Evolutionary conservation across 805 yeast genomes (phyloP), one percentile per base, ranked within the genome.

Genomic region (Candida vaughaniae): DNA sequence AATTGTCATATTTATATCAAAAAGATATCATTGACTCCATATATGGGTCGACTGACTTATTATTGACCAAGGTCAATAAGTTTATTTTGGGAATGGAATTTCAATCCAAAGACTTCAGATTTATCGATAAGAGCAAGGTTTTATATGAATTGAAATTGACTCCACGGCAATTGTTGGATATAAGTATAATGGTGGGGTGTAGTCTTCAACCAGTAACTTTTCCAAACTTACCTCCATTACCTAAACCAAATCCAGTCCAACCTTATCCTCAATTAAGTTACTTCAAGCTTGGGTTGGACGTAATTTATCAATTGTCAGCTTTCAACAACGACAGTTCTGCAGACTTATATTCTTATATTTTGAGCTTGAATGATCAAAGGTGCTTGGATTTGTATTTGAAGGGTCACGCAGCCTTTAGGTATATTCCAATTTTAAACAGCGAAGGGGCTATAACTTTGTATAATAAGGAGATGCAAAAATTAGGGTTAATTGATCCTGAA

Each of bases 41-140:
- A 25, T 85, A 80, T 59, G 96, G 95, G 1, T 82, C 96, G 6
- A 82, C 89, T 1, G 98, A 93, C 50, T 71, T 80, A 25, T 63
- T 90, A 29, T 64, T 91, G 55, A 73, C 75, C 16, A 58, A 65
- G 12, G 71, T 84, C 18, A 93, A 86, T 39, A 82, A 77, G 46
- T 78, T 89, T 41, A 82, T 91, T 38, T 59, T 81, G 33, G 77
- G 83, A 14, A 73, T 89, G 70, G 95, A 85, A 42, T 73, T 80
- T 43, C 77, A 72, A 36, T 67, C 72, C 23, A 75, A 74, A 45
- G 85, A 77, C 43, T 85, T 88, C 54, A 72, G 82, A 49, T 85
- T 72, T 53, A 66, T 89, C 29, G 85, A 80, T 45, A 78, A 74
- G 47, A 42, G 57, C 9, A 68, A 73, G 39, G 72, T 88, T 2